Evolutionary conservation across 495 filamentous ascomycete species (phyloP), one percentile per base, ranked within the genome.

Genomic region (Melanomma pulvis-pyrius): DNA sequence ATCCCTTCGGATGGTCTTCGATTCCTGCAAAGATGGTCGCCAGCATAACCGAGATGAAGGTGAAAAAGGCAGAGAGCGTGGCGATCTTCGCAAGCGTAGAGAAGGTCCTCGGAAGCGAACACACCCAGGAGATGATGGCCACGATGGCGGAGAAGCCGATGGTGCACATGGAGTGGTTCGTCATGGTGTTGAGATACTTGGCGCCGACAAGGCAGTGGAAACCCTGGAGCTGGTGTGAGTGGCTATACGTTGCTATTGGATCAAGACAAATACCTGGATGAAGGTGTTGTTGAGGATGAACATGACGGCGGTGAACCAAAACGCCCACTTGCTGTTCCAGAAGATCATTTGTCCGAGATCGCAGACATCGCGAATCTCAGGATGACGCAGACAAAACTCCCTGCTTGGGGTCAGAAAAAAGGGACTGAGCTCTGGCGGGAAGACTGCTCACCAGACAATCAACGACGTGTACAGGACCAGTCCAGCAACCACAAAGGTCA

Each of bases 221-320:
- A 34, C 84, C 91, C 82, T 87, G 22, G 22, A 47, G 22, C 17
- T 29, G 7, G 44, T 4, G 29, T 57, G 19, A 59, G 54, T 46
- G 17, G 7, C 32, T 24, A 48, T 46, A 29, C 32, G 44, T 1
- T 6, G 29, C 51, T 9, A 26, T 30, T 17, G 17, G 24, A 15
- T n/a, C 29, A 50, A 59, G 0, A 47, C 8, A 26, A 57, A 59
- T 77, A 85, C 83, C 74, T 89, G 86, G 66, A 93, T 91, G 75
- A 94, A 92, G 12, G 91, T 96, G 69, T 96, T 96, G 81, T 96
- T 96, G 63, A 94, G 74, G 29, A 96, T 75, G 76, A 96, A 96
- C 92, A 96, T 93, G 69, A 90, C 78, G 1, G 90, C 92, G 0
- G 92, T 96, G 44, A 84, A 80, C 77, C 88, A 96, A 90, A 90